These are phyloP conservation scores for Senecio squalidus DNA, from an alignment of 140 eudicot genomes.

Conservation along the genomic window DNA sequence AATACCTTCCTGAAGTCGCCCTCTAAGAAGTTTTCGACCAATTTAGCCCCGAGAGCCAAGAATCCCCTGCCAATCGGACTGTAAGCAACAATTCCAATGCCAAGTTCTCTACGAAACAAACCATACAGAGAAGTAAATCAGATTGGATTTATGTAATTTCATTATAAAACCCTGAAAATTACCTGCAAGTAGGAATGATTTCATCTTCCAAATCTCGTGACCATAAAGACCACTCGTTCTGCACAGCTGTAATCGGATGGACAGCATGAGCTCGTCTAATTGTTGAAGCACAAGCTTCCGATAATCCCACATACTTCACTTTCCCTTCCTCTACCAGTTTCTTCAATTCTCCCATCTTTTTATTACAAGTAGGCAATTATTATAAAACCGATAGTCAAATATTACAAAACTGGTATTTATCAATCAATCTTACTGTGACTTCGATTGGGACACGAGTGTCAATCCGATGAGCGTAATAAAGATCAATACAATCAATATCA, in stretches of 20 bases:
- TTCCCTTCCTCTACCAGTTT: constrained; percentile 56
- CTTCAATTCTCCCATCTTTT: constrained; percentile 41
- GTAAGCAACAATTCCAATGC: constrained; percentile 66
- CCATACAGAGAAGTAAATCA: not conserved
- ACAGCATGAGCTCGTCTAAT: constrained; percentile 64
- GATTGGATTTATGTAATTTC: not conserved
- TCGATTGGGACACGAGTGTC: constrained; percentile 57
- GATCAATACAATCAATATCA: constrained; percentile 50
- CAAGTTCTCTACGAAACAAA: constrained; percentile 53
- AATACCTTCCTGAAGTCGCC: constrained; percentile 37
- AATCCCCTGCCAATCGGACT: constrained; percentile 70
- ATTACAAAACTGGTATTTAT: not conserved
- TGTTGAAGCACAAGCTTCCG: constrained; percentile 54
- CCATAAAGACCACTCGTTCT: constrained; percentile 59
- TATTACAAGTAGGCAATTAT: not conserved
- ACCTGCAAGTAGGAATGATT: constrained; percentile 59
- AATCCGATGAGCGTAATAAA: constrained; percentile 52
- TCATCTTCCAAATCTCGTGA: constrained; percentile 50
- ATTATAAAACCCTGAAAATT: not conserved
- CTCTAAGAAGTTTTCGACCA: constrained; percentile 21
- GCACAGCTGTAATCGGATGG: constrained; percentile 54
- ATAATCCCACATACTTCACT: constrained; percentile 49
- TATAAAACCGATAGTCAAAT: not conserved
- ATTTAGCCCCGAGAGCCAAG: constrained; percentile 29
- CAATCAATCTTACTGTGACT: constrained; percentile 20